A percentile compares a stretch with the other conserved stretches of the same genome.
Evolutionary conservation across 192 early-diverging fungal species (phyloP).

Genomic region (Geosiphon pyriformis): DNA sequence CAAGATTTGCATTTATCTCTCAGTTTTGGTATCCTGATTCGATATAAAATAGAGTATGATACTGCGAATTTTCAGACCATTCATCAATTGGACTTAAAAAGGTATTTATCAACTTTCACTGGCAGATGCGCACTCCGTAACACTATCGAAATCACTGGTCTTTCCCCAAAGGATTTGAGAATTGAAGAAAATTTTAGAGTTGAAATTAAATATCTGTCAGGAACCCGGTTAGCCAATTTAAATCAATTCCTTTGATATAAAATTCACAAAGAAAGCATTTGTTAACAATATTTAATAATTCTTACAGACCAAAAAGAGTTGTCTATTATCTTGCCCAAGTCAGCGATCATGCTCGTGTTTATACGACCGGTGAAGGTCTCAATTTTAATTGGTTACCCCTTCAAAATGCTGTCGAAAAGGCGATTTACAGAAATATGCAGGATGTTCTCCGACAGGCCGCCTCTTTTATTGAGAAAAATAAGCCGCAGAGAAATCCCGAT

Average conservation of each 20-base stretch:
- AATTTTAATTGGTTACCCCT: conserved; percentile 68
- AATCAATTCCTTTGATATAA: not conserved
- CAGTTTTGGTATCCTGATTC: too few species aligned
- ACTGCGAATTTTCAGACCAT: too few species aligned
- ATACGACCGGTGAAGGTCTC: conserved; percentile 60
- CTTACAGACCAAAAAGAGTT: conserved; percentile 66
- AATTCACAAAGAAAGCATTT: not conserved
- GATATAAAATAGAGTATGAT: too few species aligned
- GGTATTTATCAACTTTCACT: too few species aligned
- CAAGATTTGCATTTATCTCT: too few species aligned
- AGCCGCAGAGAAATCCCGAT: conserved; percentile 30
- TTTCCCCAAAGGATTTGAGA: conserved; percentile 62
- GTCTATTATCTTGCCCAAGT: conserved; percentile 76
- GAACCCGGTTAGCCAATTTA: conserved; percentile 45
- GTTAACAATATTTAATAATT: not conserved
- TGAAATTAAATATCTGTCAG: conserved; percentile 77
- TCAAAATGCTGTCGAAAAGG: conserved; percentile 61
- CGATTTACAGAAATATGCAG: conserved; percentile 76
- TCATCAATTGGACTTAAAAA: too few species aligned
- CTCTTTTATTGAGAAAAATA: conserved; percentile 55
- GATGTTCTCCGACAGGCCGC: conserved; percentile 68
- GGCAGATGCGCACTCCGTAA: conserved; percentile 78
- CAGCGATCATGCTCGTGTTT: conserved; percentile 50
- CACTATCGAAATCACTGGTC: conserved; percentile 66
- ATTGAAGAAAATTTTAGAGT: conserved; percentile 68